Evolutionary conservation across 768 basidiomycete genomes (phyloP), one percentile per base, ranked within the genome.

Genomic region (Lentinus tigrinus): DNA sequence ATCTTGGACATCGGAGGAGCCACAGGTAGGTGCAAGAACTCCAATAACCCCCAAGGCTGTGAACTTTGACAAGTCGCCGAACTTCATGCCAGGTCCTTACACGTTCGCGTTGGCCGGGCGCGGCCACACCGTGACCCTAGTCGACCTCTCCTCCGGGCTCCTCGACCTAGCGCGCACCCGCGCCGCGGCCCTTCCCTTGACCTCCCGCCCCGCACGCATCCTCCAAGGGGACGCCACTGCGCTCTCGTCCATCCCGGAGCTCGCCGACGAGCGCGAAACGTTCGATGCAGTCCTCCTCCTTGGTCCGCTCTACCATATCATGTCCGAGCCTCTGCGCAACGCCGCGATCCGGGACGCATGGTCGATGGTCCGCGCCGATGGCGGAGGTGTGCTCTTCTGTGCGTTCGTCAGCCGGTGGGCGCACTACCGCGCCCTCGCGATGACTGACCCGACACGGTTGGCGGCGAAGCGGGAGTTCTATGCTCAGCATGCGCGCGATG

Each of bases 211-310:
- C 23, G 34, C 52, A 8, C 50, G 54, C 52, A 60, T 57, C 51
- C 40, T 57, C 4, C 10, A 28, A 9, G 87, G 67, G 87, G 84
- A 68, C 89, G 89, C 13, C 78, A 77, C 72, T 85, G 74, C 62
- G 87, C 88, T 1, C 86, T 47, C 47, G 13, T 16, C 40, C 24
- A 36, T 39, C n/a, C 42, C 46, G 90, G 17, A 13, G 28, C 90
- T 16, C 73, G 94, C 59, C 5, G 39, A 19, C 27, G 65, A 63
- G 23, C 34, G 42, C 26, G 58, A 44, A 7, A 60, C 47, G 28
- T 66, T 63, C 49, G 65, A 66, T 50, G 62, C 56, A 6, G 65
- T 66, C 27, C 60, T 66, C 51, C 57, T 66, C 38, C 60, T 66
- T 10, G 65, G 65, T 1, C 65, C 65, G 16, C 38, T 63, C 17